Evolutionary conservation across 2,329 filamentous ascomycete genomes (phyloP).

Genomic region (Ophiostoma tasmaniense): DNA sequence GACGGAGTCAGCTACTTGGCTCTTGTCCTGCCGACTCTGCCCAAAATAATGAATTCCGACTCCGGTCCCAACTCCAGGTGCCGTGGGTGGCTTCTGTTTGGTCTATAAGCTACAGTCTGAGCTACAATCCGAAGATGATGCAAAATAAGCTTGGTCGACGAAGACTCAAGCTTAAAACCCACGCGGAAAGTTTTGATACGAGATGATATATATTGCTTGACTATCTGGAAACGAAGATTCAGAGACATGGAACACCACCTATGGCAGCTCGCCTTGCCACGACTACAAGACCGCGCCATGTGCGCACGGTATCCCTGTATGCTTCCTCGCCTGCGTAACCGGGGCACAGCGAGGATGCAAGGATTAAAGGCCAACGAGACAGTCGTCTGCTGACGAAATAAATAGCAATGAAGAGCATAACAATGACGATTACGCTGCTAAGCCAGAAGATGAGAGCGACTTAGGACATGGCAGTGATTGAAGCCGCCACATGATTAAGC

Average conservation of each 20-base stretch:
- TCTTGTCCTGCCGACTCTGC: no score
- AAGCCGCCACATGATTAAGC: background rate
- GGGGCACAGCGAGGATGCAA: background rate
- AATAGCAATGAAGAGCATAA: background rate
- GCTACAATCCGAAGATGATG: background rate
- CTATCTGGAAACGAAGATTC: background rate
- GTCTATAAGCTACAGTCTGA: background rate
- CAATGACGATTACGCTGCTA: background rate
- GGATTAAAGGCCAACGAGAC: background rate
- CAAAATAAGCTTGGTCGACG: background rate
- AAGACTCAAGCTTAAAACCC: background rate
- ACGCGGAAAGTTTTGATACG: background rate
- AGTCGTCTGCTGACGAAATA: background rate
- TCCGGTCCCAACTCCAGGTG: background rate
- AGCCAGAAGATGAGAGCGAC: background rate
- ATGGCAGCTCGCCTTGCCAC: background rate
- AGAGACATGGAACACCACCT: background rate
- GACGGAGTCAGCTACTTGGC: background rate
- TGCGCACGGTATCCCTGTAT: background rate
- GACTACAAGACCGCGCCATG: background rate
- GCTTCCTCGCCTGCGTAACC: background rate
- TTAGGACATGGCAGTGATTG: background rate
- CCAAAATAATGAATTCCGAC: background rate
- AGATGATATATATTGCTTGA: background rate
- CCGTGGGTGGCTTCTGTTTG: background rate